These are phyloP conservation scores for Corynespora cassiicola DNA, from an alignment of 2,329 filamentous ascomycete species.

Conservation along the genomic window DNA sequence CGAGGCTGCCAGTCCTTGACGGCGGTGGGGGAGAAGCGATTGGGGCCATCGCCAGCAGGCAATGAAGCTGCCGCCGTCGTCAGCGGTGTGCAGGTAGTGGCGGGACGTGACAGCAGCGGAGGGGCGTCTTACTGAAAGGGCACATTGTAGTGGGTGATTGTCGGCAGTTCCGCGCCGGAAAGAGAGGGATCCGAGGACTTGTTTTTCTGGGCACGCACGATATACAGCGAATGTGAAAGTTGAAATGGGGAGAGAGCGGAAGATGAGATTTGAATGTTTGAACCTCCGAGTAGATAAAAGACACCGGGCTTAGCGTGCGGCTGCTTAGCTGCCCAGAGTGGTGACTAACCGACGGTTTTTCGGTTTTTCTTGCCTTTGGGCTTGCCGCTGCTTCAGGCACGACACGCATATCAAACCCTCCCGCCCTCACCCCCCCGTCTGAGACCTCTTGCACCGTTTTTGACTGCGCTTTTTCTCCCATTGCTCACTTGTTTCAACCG, in stretches of 20 bases:
- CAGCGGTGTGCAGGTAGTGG: slow-evolving; percentile 15
- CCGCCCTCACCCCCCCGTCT: slow-evolving; percentile 33
- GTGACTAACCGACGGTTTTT: slow-evolving; percentile 25
- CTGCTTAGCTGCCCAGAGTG: slow-evolving; percentile 7
- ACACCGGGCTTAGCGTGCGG: slow-evolving; percentile 12
- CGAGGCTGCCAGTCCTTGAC: slow-evolving; percentile 44
- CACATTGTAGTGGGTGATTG: slow-evolving; percentile 35
- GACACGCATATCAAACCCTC: slow-evolving; percentile 37
- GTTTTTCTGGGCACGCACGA: slow-evolving; percentile 22
- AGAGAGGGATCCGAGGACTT: slow-evolving; percentile 26
- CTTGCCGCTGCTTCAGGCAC: slow-evolving; percentile 15
- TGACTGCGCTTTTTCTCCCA: slow-evolving; percentile 16
- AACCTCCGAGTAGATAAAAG: slow-evolving; percentile 32
- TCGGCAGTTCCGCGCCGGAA: slow-evolving; percentile 37
- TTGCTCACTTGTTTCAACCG: slow-evolving; percentile 22
- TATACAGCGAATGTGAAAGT: slow-evolving; percentile 25
- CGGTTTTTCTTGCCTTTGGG: slow-evolving; percentile 27
- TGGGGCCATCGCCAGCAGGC: slow-evolving; percentile 36
- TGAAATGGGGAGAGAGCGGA: slow-evolving; percentile 28
- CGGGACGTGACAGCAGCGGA: neutral
- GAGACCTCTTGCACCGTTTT: slow-evolving; percentile 25
- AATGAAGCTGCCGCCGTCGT: slow-evolving; percentile 30
- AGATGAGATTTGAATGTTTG: slow-evolving; percentile 46
- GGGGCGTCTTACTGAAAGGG: slow-evolving; percentile 38
- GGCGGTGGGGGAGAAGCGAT: slow-evolving; percentile 35